Evolutionary conservation across 805 yeast species (phyloP), one percentile per base, ranked within the genome.

Genomic region (Yarrowia sp.): DNA sequence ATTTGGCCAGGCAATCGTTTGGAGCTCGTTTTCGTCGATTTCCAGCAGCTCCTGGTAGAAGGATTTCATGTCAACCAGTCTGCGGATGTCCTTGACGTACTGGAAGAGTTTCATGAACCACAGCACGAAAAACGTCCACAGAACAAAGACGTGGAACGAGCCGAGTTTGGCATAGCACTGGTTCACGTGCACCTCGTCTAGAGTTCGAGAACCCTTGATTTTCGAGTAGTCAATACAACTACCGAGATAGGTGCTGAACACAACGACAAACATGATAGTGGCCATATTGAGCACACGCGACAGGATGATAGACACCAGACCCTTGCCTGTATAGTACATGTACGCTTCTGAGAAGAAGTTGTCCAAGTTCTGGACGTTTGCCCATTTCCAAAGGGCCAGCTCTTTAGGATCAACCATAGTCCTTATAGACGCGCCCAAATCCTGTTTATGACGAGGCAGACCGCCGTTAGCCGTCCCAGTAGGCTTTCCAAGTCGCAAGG

Each of bases 341-440:
- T 95, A 95, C 11, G 93, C 80, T 73, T 94, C 97, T 67, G 86
- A 87, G 19, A 95, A 81, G 74, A 94, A 95, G 56, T 86, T 84
- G 79, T 95, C 99, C 77, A 95, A 83, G 77, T 95, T 95, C 72
- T 90, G 91, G 32, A 95, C 91, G 74, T 95, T 95, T 0, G 98
- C 97, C 98, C 99, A 95, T 70, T 91, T 84, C 92, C 98, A 95
- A 16, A 90, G 80, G 0, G 98, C 97, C 61, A 92, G 50, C 35
- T 59, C 65, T 11, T 43, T 59, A 35, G 65, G 65, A 26, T 59
- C 65, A 8, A 59, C 65, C 65, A 59, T 43, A 36, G 65, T 59
- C 10, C 52, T 52, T 7, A 59, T 59, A 15, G 65, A 59, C 16
- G 65, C 65, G 5, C 65, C 52, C 8, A 59, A 42, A 19, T 59